Conservation (phyloP, 2,329 filamentous ascomycete genomes). For the Cytospora schulzeri region DNA sequence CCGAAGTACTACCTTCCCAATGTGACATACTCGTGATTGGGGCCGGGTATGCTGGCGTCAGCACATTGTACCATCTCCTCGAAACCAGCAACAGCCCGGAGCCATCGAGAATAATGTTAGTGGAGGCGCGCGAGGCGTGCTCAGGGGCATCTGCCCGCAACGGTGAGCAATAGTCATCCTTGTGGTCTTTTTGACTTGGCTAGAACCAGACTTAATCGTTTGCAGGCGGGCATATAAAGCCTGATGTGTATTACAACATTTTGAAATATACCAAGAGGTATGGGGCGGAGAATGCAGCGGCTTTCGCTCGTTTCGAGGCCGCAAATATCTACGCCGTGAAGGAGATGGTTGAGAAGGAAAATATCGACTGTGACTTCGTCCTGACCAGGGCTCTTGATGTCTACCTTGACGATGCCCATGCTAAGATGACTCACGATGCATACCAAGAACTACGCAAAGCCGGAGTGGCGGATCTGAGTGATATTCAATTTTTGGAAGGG, state of each 20-base stretch:
- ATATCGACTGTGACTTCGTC: constrained; percentile 38
- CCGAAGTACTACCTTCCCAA: constrained; percentile 39
- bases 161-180: constrained; percentile 32
- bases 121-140: constrained; percentile 40
- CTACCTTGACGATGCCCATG: constrained; percentile 34
- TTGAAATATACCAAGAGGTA: constrained; percentile 16
- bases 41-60: constrained; percentile 48
- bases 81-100: constrained; percentile 25
- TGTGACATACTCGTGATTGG: constrained; percentile 52
- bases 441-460: constrained; percentile 37
- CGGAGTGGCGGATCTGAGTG: constrained; percentile 33
- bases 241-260: constrained; percentile 23
- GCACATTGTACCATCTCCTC: constrained; percentile 44
- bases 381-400: constrained; percentile 43
- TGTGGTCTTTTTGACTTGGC: no score
- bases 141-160: constrained; percentile 43
- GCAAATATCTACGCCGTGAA: constrained; percentile 34
- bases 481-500: constrained; percentile 35
- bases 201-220: not conserved
- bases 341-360: constrained; percentile 46
- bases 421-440: constrained; percentile 30
- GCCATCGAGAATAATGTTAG: constrained; percentile 32
- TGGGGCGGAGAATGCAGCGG: constrained; percentile 30
- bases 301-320: constrained; percentile 60
- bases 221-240: constrained; percentile 21